Percentiles rank a stretch among this genome's conserved stretches.
Conservation (phyloP, 1,284 basidiomycete genomes). For the Apiotrichum sp. region DNA sequence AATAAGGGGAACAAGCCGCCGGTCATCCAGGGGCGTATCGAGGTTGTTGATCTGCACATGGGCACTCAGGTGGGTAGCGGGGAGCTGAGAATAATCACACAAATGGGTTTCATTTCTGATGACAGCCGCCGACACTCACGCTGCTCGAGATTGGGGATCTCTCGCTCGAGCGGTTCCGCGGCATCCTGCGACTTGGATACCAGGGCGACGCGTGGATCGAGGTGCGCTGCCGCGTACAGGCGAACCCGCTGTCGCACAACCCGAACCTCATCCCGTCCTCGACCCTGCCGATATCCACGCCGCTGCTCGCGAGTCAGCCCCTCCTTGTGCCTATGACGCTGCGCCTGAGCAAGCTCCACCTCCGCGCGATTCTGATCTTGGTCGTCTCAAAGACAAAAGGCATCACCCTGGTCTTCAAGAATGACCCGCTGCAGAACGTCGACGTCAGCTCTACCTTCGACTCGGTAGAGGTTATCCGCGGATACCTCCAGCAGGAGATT, state of each 20-base stretch:
- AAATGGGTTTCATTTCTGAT: too few species aligned
- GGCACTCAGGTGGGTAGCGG: slow-evolving; percentile 71
- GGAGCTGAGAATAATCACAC: background rate
- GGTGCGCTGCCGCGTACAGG: slow-evolving; percentile 88
- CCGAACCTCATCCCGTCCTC: slow-evolving; percentile 75
- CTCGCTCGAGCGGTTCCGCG: slow-evolving; percentile 89
- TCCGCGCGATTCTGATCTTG: slow-evolving; percentile 93
- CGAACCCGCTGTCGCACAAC: slow-evolving; percentile 54
- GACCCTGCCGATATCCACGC: slow-evolving; percentile 64
- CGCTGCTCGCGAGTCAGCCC: slow-evolving; percentile 86
- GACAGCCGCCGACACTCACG: slow-evolving; percentile 89
- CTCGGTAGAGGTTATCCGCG: slow-evolving; percentile 94
- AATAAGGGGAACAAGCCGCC: slow-evolving; percentile 98
- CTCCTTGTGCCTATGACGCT: slow-evolving; percentile 97
- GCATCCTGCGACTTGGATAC: slow-evolving; percentile 94
- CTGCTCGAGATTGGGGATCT: slow-evolving; percentile 97
- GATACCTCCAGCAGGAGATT: slow-evolving; percentile 93
- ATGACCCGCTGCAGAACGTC: slow-evolving; percentile 95
- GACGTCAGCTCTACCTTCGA: slow-evolving; percentile 98
- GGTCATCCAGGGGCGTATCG: slow-evolving; percentile 93
- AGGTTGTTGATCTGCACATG: slow-evolving; percentile 97
- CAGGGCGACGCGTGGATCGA: slow-evolving; percentile 94
- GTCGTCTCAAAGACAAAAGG: slow-evolving; percentile 96
- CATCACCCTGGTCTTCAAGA: slow-evolving; percentile 99
- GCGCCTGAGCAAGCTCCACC: slow-evolving; percentile 86